Base-by-base conservation (phyloP, 108 stramenopile species). In the Cylindrotheca closterium region DNA sequence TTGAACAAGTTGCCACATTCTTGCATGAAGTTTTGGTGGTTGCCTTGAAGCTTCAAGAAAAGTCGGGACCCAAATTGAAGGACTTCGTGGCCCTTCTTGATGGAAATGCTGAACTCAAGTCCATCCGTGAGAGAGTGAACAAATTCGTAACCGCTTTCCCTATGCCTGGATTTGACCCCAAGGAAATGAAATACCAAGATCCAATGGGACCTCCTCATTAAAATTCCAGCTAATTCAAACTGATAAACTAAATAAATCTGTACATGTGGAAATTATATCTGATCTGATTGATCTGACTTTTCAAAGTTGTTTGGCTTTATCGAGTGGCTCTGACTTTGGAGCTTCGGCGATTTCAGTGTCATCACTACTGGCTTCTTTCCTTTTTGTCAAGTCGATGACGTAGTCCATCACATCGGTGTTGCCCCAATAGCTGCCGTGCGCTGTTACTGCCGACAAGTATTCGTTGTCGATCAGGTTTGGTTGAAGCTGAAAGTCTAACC, bases 101-200 rank as follows among this genome's bases (percentile, higher is more conserved):
- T 18, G 73, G 48, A 17, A 78, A 96, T 63, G 90, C 50, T 0
- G 90, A 87, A 17, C 73, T 91, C 29, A 75, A 84, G 33, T 76
- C 81, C 26, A 67, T 98, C 34, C 81, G 73, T 49, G 73, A 80
- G 29, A 77, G 87, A 45, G 98, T 97, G 42, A 94, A 93, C 57
- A 80, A 72, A 19, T 97, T 99, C 72, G 96, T 97, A 7, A 86
- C 85, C 21, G 67, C 78, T 26, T 99, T 97, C 82, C 97, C 98
- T 62, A 98, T 99, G 98, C 99, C 99, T 30, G 98, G 99, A 42
- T 94, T 94, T 60, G 90, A 94, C 65, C 87, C 90, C 55, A 73
- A 79, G 47, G 74, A 78, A 30, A 94, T 92, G 90, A 92, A 90
- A 81, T 94, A 94, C 80, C 69, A 74, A 32, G 63, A 78, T 33